Evolutionary conservation across 1,139 yeast genomes (phyloP).

Genomic region (Zygotorulaspora mrakii): DNA sequence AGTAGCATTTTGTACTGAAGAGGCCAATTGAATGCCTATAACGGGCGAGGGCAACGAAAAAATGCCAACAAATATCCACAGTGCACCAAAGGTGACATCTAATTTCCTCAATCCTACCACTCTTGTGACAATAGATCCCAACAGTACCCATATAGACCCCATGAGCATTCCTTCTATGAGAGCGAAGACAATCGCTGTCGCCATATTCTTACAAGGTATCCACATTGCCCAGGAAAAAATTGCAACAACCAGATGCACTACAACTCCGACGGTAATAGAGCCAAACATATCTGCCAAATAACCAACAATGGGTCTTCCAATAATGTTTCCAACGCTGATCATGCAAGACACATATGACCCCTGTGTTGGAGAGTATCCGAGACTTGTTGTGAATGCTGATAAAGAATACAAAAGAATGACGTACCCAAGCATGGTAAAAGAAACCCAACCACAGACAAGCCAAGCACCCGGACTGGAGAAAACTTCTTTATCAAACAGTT

Average conservation of each 20-base stretch:
- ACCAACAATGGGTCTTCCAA: conserved; percentile 69
- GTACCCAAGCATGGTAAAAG: conserved; percentile 51
- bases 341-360: conserved; percentile 58
- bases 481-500: conserved; percentile 27
- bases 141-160: conserved; percentile 47
- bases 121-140: conserved; percentile 40
- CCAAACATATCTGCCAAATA: no score
- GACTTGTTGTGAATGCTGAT: conserved; percentile 54
- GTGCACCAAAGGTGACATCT: no score
- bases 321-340: conserved; percentile 55
- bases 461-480: conserved; percentile 42
- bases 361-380: conserved; percentile 53
- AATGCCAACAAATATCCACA: no score
- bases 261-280: no score
- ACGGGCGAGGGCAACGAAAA: no score
- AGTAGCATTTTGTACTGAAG: no score
- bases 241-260: conserved; percentile 35
- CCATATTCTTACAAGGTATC: conserved; percentile 56
- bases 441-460: conserved; percentile 47
- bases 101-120: conserved; percentile 50
- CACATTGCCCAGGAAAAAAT: conserved; percentile 51
- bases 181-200: conserved; percentile 48
- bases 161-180: conserved; percentile 47
- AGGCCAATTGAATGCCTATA: no score
- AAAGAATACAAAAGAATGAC: conserved; percentile 55